Conservation (phyloP, 192 early-diverging fungal genomes). For the Coemansia sp. region DNA sequence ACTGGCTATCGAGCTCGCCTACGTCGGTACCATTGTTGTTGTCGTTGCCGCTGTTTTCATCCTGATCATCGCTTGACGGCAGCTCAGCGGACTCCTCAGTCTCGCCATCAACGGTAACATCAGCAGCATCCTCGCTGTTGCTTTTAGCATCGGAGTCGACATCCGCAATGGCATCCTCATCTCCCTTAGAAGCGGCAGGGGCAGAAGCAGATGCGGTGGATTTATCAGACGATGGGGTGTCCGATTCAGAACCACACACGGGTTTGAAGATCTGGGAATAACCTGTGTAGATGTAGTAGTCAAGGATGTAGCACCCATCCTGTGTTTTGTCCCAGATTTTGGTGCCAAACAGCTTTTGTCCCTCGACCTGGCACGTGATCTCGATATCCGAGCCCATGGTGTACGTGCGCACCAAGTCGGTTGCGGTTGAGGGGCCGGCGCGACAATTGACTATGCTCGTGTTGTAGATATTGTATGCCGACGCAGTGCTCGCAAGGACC, state of each 20-base stretch:
- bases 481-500: constrained; percentile 17
- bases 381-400: constrained; percentile 39
- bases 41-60: not conserved
- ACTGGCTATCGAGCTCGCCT: not conserved
- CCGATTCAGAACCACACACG: constrained; percentile 8
- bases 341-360: constrained; percentile 28
- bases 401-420: constrained; percentile 37
- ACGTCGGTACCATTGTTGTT: not conserved
- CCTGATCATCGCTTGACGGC: not conserved
- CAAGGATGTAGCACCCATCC: constrained; percentile 51
- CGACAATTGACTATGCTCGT: constrained; percentile 51
- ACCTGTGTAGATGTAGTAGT: constrained; percentile 51
- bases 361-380: constrained; percentile 41
- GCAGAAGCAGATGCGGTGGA: not conserved
- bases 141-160: not conserved
- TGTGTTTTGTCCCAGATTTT: constrained; percentile 49
- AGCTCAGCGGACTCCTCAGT: not conserved
- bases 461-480: constrained; percentile 36
- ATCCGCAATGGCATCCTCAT: not conserved
- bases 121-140: not conserved
- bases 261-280: constrained; percentile 23
- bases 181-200: not conserved
- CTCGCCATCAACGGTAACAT: not conserved
- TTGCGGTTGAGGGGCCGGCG: constrained; percentile 25
- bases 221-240: not conserved